A percentile compares a stretch with the other conserved stretches of the same genome.
These are phyloP conservation scores for Meyerozyma smithsonii DNA, from an alignment of 1,139 yeast species.

Conservation along the genomic window DNA sequence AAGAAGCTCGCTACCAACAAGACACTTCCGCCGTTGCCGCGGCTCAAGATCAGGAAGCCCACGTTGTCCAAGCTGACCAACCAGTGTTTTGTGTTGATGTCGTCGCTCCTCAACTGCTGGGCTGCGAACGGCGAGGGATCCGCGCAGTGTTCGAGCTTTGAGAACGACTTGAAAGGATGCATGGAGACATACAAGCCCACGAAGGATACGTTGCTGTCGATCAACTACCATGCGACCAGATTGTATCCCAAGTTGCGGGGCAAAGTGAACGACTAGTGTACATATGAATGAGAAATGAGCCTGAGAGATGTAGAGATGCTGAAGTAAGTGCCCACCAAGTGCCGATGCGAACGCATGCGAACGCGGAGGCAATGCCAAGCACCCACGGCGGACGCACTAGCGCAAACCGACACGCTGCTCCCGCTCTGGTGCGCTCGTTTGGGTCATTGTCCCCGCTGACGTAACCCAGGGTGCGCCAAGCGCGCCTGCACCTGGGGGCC, in stretches of 20 bases:
- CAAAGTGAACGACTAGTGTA: conserved; percentile 57
- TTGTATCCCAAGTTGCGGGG: conserved; percentile 76
- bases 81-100: conserved; percentile 78
- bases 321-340: background rate
- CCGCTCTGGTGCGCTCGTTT: no score
- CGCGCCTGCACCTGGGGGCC: no score
- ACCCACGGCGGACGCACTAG: no score
- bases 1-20: conserved; percentile 27
- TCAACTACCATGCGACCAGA: conserved; percentile 82
- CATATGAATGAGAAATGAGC: background rate
- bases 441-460: no score
- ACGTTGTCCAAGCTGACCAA: conserved; percentile 53
- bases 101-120: conserved; percentile 89
- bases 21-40: conserved; percentile 69
- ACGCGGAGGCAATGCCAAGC: no score
- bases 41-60: conserved; percentile 68
- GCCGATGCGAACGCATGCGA: no score
- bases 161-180: conserved; percentile 43
- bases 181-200: conserved; percentile 46
- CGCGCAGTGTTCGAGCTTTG: conserved; percentile 58
- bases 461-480: no score
- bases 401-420: no score
- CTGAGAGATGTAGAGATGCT: background rate
- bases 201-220: conserved; percentile 44
- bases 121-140: conserved; percentile 90